phyloP scores from a whole-genome alignment of 257 asterid genomes.

The Schizonepeta tenuifolia region DNA sequence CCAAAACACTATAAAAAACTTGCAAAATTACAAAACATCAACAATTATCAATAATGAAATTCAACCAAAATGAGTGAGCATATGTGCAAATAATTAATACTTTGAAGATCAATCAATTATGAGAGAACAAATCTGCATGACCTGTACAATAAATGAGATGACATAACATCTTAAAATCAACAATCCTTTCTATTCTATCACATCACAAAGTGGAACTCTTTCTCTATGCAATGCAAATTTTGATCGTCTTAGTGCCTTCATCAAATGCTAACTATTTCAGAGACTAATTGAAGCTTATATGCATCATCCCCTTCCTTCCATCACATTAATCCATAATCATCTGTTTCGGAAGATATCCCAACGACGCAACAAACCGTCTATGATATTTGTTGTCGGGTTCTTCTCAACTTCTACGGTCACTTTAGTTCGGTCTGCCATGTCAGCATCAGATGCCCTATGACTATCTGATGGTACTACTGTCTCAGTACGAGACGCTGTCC shows the following conservation, averaged over 20 bases:
- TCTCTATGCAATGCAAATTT: neutral
- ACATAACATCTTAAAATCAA: conserved; percentile 3
- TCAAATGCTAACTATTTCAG: conserved; percentile 34
- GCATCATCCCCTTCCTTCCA: conserved; percentile 1
- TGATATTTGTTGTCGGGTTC: conserved; percentile 57
- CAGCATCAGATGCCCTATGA: conserved; percentile 45
- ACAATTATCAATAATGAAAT: neutral
- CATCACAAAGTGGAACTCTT: conserved; percentile 1
- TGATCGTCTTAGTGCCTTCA: conserved; percentile 19
- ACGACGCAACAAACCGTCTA: conserved; percentile 82
- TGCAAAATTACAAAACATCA: too few species aligned
- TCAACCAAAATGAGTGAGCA: conserved; percentile 6
- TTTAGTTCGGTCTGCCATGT: conserved; percentile 57
- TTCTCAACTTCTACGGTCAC: conserved; percentile 78
- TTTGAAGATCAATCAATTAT: conserved; percentile 5
- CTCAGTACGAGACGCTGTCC: conserved; percentile 28
- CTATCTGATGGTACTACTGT: conserved; percentile 24
- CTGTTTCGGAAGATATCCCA: conserved; percentile 84
- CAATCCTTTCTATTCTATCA: conserved; percentile 12
- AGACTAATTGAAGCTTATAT: neutral
- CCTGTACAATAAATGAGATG: conserved; percentile 33
- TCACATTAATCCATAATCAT: conserved; percentile 35
- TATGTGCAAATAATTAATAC: neutral
- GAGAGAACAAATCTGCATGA: conserved; percentile 33
- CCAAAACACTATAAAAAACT: too few species aligned